These are phyloP conservation scores for Spathaspora passalidarum DNA, from an alignment of 805 yeast genomes.

Conservation along the genomic window DNA sequence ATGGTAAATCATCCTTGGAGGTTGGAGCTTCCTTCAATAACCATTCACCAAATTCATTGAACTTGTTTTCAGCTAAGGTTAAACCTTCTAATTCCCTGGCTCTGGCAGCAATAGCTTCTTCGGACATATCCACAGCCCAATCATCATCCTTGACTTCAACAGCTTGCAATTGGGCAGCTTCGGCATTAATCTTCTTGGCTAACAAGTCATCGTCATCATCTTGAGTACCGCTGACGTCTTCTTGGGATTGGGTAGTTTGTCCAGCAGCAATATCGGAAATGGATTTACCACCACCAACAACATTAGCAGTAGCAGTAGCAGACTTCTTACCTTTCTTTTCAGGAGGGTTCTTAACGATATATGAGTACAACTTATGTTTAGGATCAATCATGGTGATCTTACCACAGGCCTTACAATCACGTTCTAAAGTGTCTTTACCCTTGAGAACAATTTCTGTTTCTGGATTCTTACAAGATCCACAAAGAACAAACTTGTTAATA, in stretches of 20 bases:
- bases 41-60: conserved; percentile 90
- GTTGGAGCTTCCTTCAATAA: conserved; percentile 50
- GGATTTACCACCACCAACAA: conserved; percentile 82
- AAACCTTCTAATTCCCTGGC: conserved; percentile 81
- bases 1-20: conserved; percentile 60
- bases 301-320: conserved; percentile 87
- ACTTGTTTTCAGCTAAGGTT: conserved; percentile 46
- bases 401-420: conserved; percentile 99
- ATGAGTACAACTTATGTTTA: conserved; percentile 82
- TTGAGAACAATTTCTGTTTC: conserved; percentile 88
- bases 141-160: conserved; percentile 82
- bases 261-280: conserved; percentile 73
- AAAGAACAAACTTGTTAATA: conserved; percentile 86
- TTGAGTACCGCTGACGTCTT: conserved; percentile 29
- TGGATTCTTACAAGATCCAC: conserved; percentile 95
- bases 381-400: conserved; percentile 79
- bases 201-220: conserved; percentile 70
- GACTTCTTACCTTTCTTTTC: conserved; percentile 67
- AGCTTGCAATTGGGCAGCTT: conserved; percentile 59
- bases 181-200: conserved; percentile 77
- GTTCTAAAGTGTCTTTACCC: conserved; percentile 69
- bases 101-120: conserved; percentile 91
- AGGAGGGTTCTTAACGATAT: conserved; percentile 87
- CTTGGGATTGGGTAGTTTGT: conserved; percentile 26
- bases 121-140: conserved; percentile 97